Percentiles rank a stretch among this genome's conserved stretches.
phyloP scores from a whole-genome alignment of 805 yeast species.

The Zygosaccharomyces rouxii region DNA sequence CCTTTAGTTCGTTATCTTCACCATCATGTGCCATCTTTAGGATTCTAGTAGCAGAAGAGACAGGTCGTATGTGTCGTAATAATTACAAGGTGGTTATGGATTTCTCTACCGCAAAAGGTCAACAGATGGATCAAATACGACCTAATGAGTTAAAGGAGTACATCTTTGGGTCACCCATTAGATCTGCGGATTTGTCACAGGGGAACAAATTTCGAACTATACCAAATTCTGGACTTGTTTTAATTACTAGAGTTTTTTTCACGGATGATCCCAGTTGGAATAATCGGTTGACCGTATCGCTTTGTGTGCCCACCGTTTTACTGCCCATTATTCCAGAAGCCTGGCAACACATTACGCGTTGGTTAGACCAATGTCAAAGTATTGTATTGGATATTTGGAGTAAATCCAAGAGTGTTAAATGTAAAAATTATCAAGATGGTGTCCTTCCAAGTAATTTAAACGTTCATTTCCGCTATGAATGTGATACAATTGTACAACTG shows the following conservation, averaged over 20 bases:
- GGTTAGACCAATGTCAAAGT: slow-evolving; percentile 30
- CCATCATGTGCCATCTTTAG: slow-evolving; percentile 27
- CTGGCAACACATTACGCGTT: slow-evolving; percentile 32
- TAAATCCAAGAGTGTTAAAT: background rate
- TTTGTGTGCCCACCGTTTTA: slow-evolving; percentile 30
- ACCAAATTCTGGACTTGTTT: slow-evolving; percentile 30
- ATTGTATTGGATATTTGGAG: slow-evolving; percentile 15
- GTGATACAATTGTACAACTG: slow-evolving; percentile 24
- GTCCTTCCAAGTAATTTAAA: slow-evolving; percentile 18
- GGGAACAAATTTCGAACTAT: slow-evolving; percentile 30
- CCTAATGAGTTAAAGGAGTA: slow-evolving; percentile 36
- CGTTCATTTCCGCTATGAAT: slow-evolving; percentile 18
- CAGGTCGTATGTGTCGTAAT: slow-evolving; percentile 36
- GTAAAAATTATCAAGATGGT: slow-evolving; percentile 2
- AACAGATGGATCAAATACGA: slow-evolving; percentile 27
- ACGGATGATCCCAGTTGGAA: slow-evolving; percentile 14
- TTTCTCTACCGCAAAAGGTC: slow-evolving; percentile 24
- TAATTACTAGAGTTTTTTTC: slow-evolving; percentile 36
- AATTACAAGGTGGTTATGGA: slow-evolving; percentile 36
- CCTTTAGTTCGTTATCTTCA: slow-evolving; percentile 8
- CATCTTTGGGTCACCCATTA: slow-evolving; percentile 40
- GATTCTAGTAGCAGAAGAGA: slow-evolving; percentile 36
- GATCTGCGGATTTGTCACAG: slow-evolving; percentile 27
- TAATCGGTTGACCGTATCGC: slow-evolving; percentile 34
- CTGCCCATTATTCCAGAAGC: slow-evolving; percentile 31